Evolutionary conservation across 2,329 filamentous ascomycete genomes (phyloP).

Genomic region (Exophiala mesophila): DNA sequence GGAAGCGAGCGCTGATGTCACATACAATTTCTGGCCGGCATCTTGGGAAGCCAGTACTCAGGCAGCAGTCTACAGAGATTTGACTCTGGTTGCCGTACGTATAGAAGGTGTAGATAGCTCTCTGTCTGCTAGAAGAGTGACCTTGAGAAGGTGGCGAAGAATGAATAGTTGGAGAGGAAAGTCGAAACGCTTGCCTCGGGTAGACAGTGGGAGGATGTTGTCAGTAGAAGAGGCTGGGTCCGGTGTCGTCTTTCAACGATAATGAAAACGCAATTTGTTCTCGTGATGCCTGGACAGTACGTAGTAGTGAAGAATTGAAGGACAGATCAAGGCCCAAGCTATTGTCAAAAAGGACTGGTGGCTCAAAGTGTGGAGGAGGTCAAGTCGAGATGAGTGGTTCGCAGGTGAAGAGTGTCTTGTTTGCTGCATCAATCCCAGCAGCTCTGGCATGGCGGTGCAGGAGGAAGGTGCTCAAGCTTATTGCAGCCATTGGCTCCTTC

Average conservation of each 20-base stretch:
- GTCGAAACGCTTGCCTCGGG: too few species aligned
- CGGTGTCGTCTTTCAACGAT: not conserved
- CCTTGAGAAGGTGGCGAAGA: too few species aligned
- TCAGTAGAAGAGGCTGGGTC: not conserved
- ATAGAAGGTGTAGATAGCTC: too few species aligned
- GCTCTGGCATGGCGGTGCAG: not conserved
- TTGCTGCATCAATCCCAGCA: not conserved
- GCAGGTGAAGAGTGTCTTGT: not conserved
- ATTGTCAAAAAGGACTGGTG: not conserved
- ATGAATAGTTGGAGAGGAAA: too few species aligned
- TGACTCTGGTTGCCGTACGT: too few species aligned
- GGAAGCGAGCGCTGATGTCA: not conserved
- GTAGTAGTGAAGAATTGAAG: not conserved
- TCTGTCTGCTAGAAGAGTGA: too few species aligned
- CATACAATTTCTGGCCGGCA: conserved; percentile 18
- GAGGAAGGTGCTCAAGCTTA: not conserved
- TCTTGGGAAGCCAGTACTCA: conserved; percentile 3
- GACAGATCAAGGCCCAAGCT: not conserved
- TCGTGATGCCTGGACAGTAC: conserved; percentile 1
- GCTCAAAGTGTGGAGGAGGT: not conserved
- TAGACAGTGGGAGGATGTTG: too few species aligned
- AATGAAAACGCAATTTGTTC: conserved; percentile 3
- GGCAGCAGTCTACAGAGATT: too few species aligned
- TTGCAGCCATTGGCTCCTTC: not conserved
- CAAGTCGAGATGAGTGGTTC: not conserved